Percentiles rank a stretch among this genome's conserved stretches.
Evolutionary conservation across 768 basidiomycete genomes (phyloP).

Genomic region (Clitopilus hobsonii): DNA sequence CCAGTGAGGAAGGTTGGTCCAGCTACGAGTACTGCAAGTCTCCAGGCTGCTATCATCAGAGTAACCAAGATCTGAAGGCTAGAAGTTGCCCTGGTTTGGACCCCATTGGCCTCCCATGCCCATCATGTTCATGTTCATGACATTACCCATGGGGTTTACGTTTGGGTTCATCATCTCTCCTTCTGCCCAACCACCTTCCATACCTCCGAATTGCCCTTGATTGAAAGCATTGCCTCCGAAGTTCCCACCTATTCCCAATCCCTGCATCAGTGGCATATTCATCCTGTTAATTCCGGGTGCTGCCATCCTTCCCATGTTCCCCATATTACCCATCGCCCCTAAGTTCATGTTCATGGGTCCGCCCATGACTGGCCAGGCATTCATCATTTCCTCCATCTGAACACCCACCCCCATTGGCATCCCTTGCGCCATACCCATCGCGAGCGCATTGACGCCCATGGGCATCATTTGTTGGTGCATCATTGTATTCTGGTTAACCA

Average conservation of each 20-base stretch:
- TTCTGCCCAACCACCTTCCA: conserved; percentile 27
- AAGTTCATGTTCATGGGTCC: conserved; percentile 18
- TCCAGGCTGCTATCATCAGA: no score
- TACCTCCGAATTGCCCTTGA: conserved; percentile 22
- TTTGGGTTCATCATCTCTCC: conserved; percentile 32
- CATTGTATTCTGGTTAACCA: conserved; percentile 26
- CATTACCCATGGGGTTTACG: conserved; percentile 30
- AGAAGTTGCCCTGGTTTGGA: conserved; percentile 6
- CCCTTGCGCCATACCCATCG: conserved; percentile 19
- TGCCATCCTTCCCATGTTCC: conserved; percentile 22
- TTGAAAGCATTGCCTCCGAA: conserved; percentile 21
- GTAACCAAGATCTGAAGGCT: neutral
- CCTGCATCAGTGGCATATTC: conserved; percentile 22
- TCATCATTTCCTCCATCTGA: conserved; percentile 31
- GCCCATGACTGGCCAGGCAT: conserved; percentile 30
- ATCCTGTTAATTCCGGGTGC: conserved; percentile 21
- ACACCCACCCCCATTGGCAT: conserved; percentile 16
- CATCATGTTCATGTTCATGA: conserved; percentile 37
- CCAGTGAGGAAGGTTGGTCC: no score
- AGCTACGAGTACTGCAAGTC: no score
- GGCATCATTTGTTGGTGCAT: conserved; percentile 28
- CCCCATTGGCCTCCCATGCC: conserved; percentile 18
- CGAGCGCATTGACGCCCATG: conserved; percentile 20
- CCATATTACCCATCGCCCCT: conserved; percentile 13
- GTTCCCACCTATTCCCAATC: conserved; percentile 19